A percentile compares a stretch with the other conserved stretches of the same genome.
Evolutionary conservation across 2,329 filamentous ascomycete species (phyloP).

Genomic region (Peltaster fructicola): DNA sequence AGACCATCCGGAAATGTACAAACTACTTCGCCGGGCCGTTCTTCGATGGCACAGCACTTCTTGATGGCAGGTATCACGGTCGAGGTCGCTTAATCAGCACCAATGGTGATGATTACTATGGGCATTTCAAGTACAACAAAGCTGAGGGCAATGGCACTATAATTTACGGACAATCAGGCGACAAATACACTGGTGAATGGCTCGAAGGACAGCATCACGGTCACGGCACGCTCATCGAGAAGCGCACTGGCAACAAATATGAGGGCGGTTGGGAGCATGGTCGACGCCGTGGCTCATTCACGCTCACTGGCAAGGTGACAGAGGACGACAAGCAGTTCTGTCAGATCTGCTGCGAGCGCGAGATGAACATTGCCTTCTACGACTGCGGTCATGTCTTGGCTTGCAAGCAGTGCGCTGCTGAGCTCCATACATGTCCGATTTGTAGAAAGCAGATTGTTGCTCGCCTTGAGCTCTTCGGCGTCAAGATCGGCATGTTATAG

Average conservation of each 20-base stretch:
- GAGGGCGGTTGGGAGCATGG: slow-evolving; percentile 43
- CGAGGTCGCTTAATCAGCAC: slow-evolving; percentile 35
- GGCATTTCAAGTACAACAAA: slow-evolving; percentile 34
- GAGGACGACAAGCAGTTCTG: slow-evolving; percentile 43
- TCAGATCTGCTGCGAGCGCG: slow-evolving; percentile 44
- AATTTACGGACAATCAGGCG: slow-evolving; percentile 43
- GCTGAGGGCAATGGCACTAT: slow-evolving; percentile 40
- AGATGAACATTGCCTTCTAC: slow-evolving; percentile 42
- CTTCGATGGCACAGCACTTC: slow-evolving; percentile 34
- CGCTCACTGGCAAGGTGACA: slow-evolving; percentile 43
- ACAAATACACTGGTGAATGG: slow-evolving; percentile 40
- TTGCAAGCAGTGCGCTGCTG: slow-evolving; percentile 40
- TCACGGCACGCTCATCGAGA: slow-evolving; percentile 38
- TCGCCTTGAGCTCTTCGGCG: slow-evolving; percentile 37
- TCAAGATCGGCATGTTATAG: slow-evolving; percentile 9
- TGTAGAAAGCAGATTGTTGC: slow-evolving; percentile 39
- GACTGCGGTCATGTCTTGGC: slow-evolving; percentile 47
- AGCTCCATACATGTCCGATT: slow-evolving; percentile 42
- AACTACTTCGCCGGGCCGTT: slow-evolving; percentile 38
- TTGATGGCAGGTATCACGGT: slow-evolving; percentile 34
- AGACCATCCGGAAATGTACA: no score
- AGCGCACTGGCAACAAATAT: slow-evolving; percentile 41
- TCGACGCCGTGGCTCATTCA: slow-evolving; percentile 43
- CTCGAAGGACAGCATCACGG: slow-evolving; percentile 47
- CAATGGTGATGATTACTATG: slow-evolving; percentile 38